A percentile compares a stretch with the other conserved stretches of the same genome.
phyloP scores from a whole-genome alignment of 306 rosid species.

The cucumber (Cucumis sativus) region DNA sequence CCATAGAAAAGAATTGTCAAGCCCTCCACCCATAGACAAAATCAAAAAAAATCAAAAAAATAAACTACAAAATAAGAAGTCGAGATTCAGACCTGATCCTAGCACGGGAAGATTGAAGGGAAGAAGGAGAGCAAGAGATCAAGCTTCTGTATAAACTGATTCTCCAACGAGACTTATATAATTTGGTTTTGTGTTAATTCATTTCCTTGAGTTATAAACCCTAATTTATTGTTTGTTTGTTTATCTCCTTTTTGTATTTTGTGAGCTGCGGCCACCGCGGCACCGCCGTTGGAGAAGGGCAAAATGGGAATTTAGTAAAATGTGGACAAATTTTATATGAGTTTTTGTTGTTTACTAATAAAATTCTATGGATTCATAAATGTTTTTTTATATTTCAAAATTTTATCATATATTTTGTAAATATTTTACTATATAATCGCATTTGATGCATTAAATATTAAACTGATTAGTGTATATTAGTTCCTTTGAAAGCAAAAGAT shows the following conservation, averaged over 20 bases:
- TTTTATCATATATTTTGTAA: no score
- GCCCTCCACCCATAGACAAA: neutral
- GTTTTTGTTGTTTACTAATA: no score
- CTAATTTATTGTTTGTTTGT: neutral
- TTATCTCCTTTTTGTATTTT: neutral
- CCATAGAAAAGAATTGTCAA: neutral
- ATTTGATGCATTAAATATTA: no score
- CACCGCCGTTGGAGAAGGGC: neutral
- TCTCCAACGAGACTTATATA: neutral
- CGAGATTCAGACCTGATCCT: neutral
- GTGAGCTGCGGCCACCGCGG: neutral
- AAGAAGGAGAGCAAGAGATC: neutral
- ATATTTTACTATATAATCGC: no score
- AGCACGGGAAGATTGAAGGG: neutral
- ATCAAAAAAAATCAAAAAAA: neutral
- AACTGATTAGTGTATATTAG: no score
- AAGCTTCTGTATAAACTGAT: neutral
- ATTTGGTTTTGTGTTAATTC: neutral
- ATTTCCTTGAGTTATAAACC: neutral
- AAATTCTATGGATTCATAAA: no score
- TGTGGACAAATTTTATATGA: no score
- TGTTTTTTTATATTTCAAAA: no score
- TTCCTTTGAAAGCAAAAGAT: no score
- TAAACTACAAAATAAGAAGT: neutral
- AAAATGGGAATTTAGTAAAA: neutral